Evolutionary conservation across 768 basidiomycete genomes (phyloP), one percentile per base, ranked within the genome.

Genomic region (Calocera cornea): DNA sequence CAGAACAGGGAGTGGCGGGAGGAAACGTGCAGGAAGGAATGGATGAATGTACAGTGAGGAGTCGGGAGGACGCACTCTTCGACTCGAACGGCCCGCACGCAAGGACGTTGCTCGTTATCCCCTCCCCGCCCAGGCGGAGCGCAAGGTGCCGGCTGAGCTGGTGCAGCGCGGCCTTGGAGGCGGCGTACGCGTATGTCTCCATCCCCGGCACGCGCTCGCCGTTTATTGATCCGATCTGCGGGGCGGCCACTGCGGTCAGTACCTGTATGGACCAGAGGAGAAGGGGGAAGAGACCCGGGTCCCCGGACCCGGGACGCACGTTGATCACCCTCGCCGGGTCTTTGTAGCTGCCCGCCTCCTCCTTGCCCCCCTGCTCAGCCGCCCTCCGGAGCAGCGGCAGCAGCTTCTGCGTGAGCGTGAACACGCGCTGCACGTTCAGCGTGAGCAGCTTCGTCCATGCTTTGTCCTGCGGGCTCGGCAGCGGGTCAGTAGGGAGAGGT

Each of bases 111-210:
- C 83, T 83, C 29, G 81, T 79, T 71, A 88, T 83, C 0, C 83
- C 81, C 66, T 86, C 83, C 65, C 72, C 76, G 0, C 86, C 86
- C 7, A 87, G 78, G 5, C 83, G 76, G 29, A 80, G 80, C 0
- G 82, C 87, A 31, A 88, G 78, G 68, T 84, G 81, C 24, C 83
- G 78, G 67, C 83, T 84, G 33, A 86, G 75, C 66, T 87, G 86
- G 72, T 84, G 83, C 65, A 86, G 74, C 1, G 79, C 84, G 3
- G 83, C 84, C 70, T 88, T 88, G n/a, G 83, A 83, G 2, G 85
- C 82, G 34, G 84, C 81, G 72, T 87, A 87, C 0, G 86, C 84
- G 69, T 84, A 87, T 1, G 86, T 87, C 69, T 87, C 84, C 67
- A 83, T 79, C 27, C 77, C 75, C 1, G 84, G 84, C 2, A 86